Evolutionary conservation across 2,329 filamentous ascomycete genomes (phyloP).

Genomic region (Colletotrichum magnum): DNA sequence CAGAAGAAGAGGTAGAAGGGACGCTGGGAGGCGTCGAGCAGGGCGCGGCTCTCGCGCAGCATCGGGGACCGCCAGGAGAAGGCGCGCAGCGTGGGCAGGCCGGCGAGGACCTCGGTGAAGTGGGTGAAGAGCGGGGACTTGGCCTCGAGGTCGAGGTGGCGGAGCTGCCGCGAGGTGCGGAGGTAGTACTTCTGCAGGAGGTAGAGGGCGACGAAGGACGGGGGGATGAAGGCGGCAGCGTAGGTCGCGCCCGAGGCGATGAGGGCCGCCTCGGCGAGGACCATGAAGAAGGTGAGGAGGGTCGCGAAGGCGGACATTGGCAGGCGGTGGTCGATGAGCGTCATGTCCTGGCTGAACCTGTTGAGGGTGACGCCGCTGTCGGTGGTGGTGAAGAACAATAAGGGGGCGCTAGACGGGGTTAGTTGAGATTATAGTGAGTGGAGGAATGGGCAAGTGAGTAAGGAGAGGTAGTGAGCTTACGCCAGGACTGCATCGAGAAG

Average conservation of each 20-base stretch:
- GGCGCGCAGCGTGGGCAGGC: constrained; percentile 63
- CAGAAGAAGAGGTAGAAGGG: constrained; percentile 65
- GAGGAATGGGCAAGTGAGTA: neutral
- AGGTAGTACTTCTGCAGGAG: constrained; percentile 67
- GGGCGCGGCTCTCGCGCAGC: constrained; percentile 51
- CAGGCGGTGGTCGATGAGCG: constrained; percentile 56
- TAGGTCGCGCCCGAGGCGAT: constrained; percentile 60
- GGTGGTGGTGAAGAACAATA: constrained; percentile 51
- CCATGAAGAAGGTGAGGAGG: constrained; percentile 46
- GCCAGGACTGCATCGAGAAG: constrained; percentile 36
- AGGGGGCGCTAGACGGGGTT: constrained; percentile 12
- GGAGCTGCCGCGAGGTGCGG: constrained; percentile 68
- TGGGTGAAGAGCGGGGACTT: constrained; percentile 65
- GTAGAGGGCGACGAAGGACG: constrained; percentile 57
- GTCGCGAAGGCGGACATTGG: constrained; percentile 45
- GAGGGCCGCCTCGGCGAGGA: constrained; percentile 59
- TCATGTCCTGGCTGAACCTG: constrained; percentile 59
- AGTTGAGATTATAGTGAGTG: neutral
- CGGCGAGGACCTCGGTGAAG: constrained; percentile 63
- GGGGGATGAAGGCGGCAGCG: constrained; percentile 58
- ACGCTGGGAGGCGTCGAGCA: constrained; percentile 60
- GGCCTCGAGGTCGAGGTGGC: constrained; percentile 67
- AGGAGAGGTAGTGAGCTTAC: neutral
- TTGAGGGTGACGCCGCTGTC: constrained; percentile 54
- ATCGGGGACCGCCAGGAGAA: constrained; percentile 62